Evolutionary conservation across 345 rosid genomes (phyloP), one percentile per base, ranked within the genome.

Genomic region (Syzygium aqueum): DNA sequence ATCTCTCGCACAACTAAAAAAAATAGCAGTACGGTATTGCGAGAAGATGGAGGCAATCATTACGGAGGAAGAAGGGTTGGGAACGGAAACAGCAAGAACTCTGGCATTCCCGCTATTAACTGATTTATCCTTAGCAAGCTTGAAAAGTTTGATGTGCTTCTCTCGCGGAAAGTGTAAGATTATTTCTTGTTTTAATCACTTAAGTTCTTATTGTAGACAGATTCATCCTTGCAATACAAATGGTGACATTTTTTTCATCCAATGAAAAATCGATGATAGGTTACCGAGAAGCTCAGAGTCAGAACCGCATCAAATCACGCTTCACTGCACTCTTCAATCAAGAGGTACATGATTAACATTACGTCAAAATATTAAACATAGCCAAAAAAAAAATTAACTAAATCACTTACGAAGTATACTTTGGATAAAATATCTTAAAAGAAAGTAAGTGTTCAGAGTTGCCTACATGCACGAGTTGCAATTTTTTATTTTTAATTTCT

Each of bases 221-320:
- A 25, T n/a, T 59, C 16, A 59, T 59, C 6, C 0, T 4, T 3
- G 30, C 2, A 27, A 59, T 11, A 5, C 0, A 10, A 5, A 27
- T 59, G 15, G 3, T 59, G 65, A 59, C 0, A 6, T 59, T 59
- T 27, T 59, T 59, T 59, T 0, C 15, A 59, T 59, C 7, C 6
- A 33, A 33, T 33, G 37, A 33, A 33, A 33, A 33, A 33, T 33
- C 37, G 37, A 59, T 59, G 30, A 59, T 7, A 59, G 8, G 65
- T 59, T 11, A 3, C 0, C 65, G 3, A 59, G 65, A 59, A 27
- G 7, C 30, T 59, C 3, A 0, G 0, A 59, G 0, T 27, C 3
- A 25, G 0, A 6, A 59, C 2, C 1, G 16, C 3, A 0, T 25
- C 30, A 27, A 1, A 12, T 27, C 65, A 59, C 0, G 8, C 7